These are phyloP conservation scores for Rhynchosporium graminicola DNA, from an alignment of 2,329 filamentous ascomycete genomes.

Conservation along the genomic window DNA sequence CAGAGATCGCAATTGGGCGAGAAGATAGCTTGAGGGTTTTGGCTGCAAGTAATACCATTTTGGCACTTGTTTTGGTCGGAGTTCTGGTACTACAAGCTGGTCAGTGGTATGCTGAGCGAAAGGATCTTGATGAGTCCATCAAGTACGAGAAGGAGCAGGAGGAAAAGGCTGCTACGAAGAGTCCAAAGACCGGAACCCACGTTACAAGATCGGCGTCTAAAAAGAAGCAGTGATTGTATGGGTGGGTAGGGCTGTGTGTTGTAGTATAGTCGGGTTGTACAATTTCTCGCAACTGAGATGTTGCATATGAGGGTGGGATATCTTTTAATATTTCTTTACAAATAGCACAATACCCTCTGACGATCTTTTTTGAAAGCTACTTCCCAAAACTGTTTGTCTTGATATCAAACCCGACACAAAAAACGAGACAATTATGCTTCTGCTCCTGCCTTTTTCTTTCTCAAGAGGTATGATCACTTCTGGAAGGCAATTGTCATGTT, in stretches of 20 bases:
- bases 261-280: slow-evolving; percentile 8
- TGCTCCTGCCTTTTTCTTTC: background rate
- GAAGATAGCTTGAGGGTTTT: slow-evolving; percentile 92
- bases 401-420: background rate
- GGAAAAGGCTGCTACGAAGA: slow-evolving; percentile 48
- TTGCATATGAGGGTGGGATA: slow-evolving; percentile 4
- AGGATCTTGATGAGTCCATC: slow-evolving; percentile 79
- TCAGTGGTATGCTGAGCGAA: slow-evolving; percentile 97
- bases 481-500: background rate
- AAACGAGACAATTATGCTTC: background rate
- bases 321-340: background rate
- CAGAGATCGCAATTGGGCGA: slow-evolving; percentile 69
- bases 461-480: background rate
- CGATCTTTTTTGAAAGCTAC: too few species aligned
- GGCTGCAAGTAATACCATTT: slow-evolving; percentile 92
- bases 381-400: background rate
- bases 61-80: slow-evolving; percentile 88
- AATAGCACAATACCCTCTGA: background rate
- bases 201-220: slow-evolving; percentile 39
- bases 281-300: background rate
- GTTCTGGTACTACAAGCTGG: slow-evolving; percentile 92
- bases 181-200: slow-evolving; percentile 38
- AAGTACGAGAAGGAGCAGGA: slow-evolving; percentile 58
- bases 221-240: slow-evolving; percentile 41
- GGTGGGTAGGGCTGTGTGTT: background rate